Evolutionary conservation across 2,329 filamentous ascomycete genomes (phyloP), one percentile per base, ranked within the genome.

Genomic region (Cladorrhinum sp.): DNA sequence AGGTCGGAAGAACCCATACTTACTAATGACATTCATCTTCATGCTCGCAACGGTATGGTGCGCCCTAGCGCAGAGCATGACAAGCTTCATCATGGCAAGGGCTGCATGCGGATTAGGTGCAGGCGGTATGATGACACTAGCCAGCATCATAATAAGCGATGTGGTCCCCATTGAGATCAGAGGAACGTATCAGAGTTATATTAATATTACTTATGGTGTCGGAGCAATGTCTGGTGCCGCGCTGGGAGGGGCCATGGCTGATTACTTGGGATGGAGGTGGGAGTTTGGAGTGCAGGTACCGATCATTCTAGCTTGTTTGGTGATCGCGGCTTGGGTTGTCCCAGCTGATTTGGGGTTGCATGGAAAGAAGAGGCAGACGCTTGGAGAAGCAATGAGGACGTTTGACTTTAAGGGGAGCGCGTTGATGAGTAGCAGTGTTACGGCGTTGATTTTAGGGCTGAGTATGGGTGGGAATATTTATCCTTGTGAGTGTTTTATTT

Each of bases 41-140:
- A 73, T 84, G 25, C 61, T 81, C 1, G 86, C 86, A 0, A 92
- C 89, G 3, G 69, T 83, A 12, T 90, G 88, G 80, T 93, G 90
- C 72, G 87, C 83, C 0, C 71, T 87, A 9, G 89, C 90, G 0
- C 77, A 76, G 51, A 86, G 81, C 69, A 88, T 93, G 69, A 77
- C 82, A n/a, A 83, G 82, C 64, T 86, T 93, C 67, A 90, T 92
- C 62, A 71, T 85, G 0, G 90, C 89, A 27, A 76, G 90, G 65
- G 88, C 89, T 0, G 75, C 89, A 6, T 90, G 88, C 63, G 90
- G 90, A 0, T 72, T 93, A 3, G 90, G 89, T 1, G 90, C 89
- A 0, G 90, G 89, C 0, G 89, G 88, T 0, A 79, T 89, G 53
- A 81, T 90, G 73, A 84, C 86, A 1, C 79, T 91, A 76, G 87